These are phyloP conservation scores for Lipomyces chichibuensis DNA, from an alignment of 805 yeast genomes.

Conservation along the genomic window DNA sequence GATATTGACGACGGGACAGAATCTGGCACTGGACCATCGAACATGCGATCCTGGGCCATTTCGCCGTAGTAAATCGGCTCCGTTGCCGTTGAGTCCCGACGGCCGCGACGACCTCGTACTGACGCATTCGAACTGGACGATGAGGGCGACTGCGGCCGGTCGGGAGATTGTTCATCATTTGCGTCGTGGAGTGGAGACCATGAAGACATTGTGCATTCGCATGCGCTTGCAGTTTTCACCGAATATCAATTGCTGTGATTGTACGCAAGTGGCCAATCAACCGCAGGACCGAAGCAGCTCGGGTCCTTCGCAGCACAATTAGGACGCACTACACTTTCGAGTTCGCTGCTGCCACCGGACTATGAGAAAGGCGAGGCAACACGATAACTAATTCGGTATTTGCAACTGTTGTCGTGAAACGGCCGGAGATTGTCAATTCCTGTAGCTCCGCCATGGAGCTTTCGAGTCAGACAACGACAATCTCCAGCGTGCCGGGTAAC, in stretches of 20 bases:
- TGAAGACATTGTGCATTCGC: constrained; percentile 7
- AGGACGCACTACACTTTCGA: background rate
- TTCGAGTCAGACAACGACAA: too few relatives aligned
- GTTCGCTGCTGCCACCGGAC: background rate
- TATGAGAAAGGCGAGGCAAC: background rate
- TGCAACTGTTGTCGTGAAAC: background rate
- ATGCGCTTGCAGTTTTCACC: background rate
- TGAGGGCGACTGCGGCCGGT: constrained; percentile 10
- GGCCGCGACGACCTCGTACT: constrained; percentile 22
- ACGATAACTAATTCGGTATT: background rate
- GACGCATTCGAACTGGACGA: constrained; percentile 18
- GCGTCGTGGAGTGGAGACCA: background rate
- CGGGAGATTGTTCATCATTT: background rate
- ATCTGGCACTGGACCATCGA: constrained; percentile 40
- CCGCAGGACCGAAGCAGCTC: background rate
- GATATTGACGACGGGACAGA: constrained; percentile 39
- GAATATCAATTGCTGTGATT: background rate
- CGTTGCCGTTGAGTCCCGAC: constrained; percentile 31
- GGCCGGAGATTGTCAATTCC: background rate
- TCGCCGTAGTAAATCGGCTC: constrained; percentile 33
- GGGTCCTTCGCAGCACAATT: background rate
- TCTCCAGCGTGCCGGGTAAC: background rate
- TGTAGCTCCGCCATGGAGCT: background rate
- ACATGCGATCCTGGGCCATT: constrained; percentile 38
- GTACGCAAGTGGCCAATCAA: background rate